phyloP scores from a whole-genome alignment of 2,329 filamentous ascomycete species.

The Xylariaceae sp. region DNA sequence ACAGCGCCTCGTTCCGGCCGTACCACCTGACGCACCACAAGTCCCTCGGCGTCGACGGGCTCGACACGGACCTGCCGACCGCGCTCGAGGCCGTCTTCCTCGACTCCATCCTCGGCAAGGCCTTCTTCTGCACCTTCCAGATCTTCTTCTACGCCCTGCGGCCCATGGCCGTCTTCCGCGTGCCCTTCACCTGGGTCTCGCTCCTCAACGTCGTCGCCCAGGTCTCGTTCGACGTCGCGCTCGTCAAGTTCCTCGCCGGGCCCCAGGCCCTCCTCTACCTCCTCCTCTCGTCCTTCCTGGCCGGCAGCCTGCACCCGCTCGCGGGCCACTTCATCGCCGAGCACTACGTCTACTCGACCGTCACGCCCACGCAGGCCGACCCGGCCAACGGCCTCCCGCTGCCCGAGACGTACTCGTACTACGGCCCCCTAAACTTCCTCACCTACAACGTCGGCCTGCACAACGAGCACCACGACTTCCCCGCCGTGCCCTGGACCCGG shows the following conservation, averaged over 20 bases:
- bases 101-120: conserved; percentile 90
- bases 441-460: conserved; percentile 98
- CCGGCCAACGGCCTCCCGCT: conserved; percentile 60
- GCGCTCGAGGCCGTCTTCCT: conserved; percentile 86
- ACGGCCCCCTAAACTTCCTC: conserved; percentile 82
- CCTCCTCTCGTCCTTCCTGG: conserved; percentile 84
- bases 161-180: conserved; percentile 87
- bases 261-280: conserved; percentile 71
- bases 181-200: conserved; percentile 83
- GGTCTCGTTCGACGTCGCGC: conserved; percentile 66
- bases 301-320: conserved; percentile 87
- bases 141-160: conserved; percentile 97
- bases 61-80: conserved; percentile 94
- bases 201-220: conserved; percentile 75
- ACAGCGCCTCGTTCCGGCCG: conserved; percentile 92
- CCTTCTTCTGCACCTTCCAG: conserved; percentile 99
- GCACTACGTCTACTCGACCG: conserved; percentile 77
- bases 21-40: conserved; percentile 99
- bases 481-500: conserved; percentile 89
- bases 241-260: conserved; percentile 59
- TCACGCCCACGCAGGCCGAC: conserved; percentile 48
- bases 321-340: conserved; percentile 98
- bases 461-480: conserved; percentile 99
- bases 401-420: conserved; percentile 96
- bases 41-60: conserved; percentile 89